Conservation (phyloP, 495 filamentous ascomycete genomes). For the Daldinia concentrica region DNA sequence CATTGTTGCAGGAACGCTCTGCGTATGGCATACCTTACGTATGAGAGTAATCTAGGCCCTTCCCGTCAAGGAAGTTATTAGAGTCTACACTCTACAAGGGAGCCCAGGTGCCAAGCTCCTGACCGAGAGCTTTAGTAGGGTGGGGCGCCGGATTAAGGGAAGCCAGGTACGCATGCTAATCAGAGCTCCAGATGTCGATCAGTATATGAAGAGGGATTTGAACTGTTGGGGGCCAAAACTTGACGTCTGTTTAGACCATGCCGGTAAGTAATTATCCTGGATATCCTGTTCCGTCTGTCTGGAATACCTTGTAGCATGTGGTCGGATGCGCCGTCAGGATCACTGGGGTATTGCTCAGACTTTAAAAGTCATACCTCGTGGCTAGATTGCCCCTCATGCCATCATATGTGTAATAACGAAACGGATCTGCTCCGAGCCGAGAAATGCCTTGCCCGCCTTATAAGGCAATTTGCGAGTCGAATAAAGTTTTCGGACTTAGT, state of each 20-base stretch:
- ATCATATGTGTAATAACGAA: neutral
- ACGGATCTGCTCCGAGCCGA: neutral
- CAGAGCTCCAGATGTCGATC: neutral
- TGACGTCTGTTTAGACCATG: neutral
- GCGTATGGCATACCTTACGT: neutral
- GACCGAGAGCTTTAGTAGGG: constrained; percentile 14
- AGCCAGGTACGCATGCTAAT: neutral
- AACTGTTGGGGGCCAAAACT: neutral
- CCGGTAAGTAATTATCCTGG: neutral
- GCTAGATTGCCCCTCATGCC: neutral
- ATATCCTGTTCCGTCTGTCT: neutral
- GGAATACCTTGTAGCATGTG: neutral
- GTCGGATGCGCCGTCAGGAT: neutral
- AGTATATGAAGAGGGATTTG: neutral
- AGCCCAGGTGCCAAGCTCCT: neutral
- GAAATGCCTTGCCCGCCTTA: neutral
- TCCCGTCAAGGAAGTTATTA: neutral
- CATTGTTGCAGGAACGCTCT: neutral
- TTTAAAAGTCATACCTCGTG: neutral
- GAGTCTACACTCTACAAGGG: neutral
- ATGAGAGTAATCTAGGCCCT: neutral
- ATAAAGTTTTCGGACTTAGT: neutral
- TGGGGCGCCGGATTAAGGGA: constrained; percentile 29
- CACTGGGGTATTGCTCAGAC: neutral
- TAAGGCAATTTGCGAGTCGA: neutral